phyloP scores from a whole-genome alignment of 1,284 basidiomycete species.

The Moesziomyces sp. region DNA sequence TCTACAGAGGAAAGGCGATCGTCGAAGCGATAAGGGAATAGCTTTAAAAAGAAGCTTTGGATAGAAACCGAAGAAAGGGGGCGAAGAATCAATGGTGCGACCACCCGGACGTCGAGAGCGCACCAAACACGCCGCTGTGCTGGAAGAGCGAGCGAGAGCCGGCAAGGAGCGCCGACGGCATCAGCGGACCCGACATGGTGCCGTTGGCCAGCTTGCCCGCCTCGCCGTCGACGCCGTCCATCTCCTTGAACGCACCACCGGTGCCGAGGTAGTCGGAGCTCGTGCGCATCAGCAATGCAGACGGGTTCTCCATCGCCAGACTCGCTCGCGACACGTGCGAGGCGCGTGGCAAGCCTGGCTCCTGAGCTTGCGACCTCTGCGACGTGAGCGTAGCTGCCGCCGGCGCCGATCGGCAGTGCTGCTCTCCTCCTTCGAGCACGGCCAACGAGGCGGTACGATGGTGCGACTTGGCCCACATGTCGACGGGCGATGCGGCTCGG shows the following conservation, averaged over 20 bases:
- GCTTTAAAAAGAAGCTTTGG: no score
- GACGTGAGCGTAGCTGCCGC: constrained; percentile 18
- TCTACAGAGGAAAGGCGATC: constrained; percentile 4
- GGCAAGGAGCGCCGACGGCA: constrained; percentile 44
- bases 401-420: constrained; percentile 55
- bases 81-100: constrained; percentile 1
- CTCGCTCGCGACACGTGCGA: constrained; percentile 27
- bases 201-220: constrained; percentile 38
- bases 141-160: constrained; percentile 36
- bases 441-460: constrained; percentile 24
- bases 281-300: constrained; percentile 26
- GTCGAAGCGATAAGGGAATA: no score
- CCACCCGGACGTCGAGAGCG: constrained; percentile 38
- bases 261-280: constrained; percentile 22
- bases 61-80: background rate
- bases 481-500: constrained; percentile 14
- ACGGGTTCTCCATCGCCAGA: constrained; percentile 27
- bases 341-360: constrained; percentile 3
- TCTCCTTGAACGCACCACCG: constrained; percentile 22
- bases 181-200: constrained; percentile 38
- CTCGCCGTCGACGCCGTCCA: constrained; percentile 27
- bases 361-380: constrained; percentile 5
- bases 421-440: constrained; percentile 24
- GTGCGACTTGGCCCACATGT: constrained; percentile 38
- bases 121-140: constrained; percentile 37